phyloP scores from a whole-genome alignment of 225 moss, liverwort and hornwort genomes.

The Polytrichum commune region DNA sequence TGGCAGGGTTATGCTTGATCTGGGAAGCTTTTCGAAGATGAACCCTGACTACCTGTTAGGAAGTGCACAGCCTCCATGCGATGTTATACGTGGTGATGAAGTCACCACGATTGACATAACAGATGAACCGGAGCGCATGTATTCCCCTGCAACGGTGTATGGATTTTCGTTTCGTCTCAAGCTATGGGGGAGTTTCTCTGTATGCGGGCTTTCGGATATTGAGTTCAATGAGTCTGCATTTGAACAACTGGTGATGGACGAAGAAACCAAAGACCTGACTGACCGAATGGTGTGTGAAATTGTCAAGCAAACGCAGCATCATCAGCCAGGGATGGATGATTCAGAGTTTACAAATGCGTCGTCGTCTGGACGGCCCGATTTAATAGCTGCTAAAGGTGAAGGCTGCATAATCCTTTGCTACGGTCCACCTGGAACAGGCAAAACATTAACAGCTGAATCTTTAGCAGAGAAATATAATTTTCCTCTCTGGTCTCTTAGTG shows the following conservation, averaged over 20 bases:
- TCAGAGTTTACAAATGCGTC: not conserved
- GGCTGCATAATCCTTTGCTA: conserved; percentile 42
- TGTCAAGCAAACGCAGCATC: not conserved
- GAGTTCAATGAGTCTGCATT: conserved; percentile 20
- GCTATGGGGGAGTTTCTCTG: conserved; percentile 35
- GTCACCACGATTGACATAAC: not conserved
- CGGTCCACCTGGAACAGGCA: conserved; percentile 46
- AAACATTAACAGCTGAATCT: conserved; percentile 37
- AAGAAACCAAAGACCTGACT: conserved; percentile 8
- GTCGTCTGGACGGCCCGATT: not conserved
- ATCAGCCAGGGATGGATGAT: not conserved
- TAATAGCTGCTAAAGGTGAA: conserved; percentile 35
- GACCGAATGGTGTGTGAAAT: conserved; percentile 10
- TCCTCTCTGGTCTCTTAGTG: conserved; percentile 38
- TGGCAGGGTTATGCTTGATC: conserved; percentile 23
- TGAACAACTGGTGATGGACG: conserved; percentile 28
- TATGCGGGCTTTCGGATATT: conserved; percentile 29
- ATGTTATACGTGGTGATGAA: not conserved
- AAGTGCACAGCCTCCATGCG: conserved; percentile 14
- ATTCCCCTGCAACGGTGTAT: conserved; percentile 23
- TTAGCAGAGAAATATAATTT: conserved; percentile 28
- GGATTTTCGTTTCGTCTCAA: conserved; percentile 38
- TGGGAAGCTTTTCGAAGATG: conserved; percentile 20
- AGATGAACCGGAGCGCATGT: not conserved
- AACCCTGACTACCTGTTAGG: conserved; percentile 5